A percentile compares a stretch with the other conserved stretches of the same genome.
phyloP scores from a whole-genome alignment of 2,329 filamentous ascomycete species.

The Colletotrichum sp. region DNA sequence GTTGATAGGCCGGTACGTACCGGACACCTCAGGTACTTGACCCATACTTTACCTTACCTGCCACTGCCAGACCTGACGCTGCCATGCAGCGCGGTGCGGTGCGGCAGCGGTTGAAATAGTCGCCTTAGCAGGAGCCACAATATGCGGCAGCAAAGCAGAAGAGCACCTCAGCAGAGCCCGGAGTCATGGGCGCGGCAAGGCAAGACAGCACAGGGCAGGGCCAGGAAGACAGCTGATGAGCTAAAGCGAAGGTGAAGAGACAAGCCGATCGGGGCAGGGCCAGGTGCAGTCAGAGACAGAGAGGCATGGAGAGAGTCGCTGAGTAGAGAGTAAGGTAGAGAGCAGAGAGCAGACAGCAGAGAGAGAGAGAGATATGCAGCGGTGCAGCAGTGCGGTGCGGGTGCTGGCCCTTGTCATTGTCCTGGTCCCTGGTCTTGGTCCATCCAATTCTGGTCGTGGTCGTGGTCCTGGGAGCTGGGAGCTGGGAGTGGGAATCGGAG shows the following conservation, averaged over 20 bases:
- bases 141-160: neutral
- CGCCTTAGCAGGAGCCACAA: neutral
- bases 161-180: neutral
- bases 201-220: neutral
- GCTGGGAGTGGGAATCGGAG: neutral
- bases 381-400: neutral
- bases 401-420: neutral
- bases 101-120: neutral
- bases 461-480: neutral
- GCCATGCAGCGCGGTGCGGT: neutral
- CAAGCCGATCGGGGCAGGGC: neutral
- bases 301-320: neutral
- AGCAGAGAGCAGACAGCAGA: neutral
- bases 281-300: neutral
- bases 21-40: neutral
- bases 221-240: neutral
- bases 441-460: neutral
- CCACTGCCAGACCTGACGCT: neutral
- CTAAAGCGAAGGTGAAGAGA: neutral
- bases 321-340: neutral
- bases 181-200: neutral
- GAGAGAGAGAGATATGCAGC: neutral
- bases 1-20: constrained; percentile 2
- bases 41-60: neutral
- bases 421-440: neutral